Percentiles rank a stretch among this genome's conserved stretches.
phyloP scores from a whole-genome alignment of 495 filamentous ascomycete genomes.

The Hyphodiscus hymeniophilus region DNA sequence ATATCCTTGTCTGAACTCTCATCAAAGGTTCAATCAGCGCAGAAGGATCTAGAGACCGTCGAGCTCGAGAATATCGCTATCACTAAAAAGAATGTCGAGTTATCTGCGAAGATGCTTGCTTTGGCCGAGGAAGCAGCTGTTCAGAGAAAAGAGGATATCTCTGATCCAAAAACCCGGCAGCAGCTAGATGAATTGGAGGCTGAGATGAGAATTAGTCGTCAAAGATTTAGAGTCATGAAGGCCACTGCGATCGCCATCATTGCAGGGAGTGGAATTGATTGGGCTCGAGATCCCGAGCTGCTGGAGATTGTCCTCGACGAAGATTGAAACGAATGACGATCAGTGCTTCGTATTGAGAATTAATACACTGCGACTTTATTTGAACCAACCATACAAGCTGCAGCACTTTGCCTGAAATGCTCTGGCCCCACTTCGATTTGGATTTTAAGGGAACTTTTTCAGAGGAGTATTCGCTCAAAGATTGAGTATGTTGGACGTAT shows the following conservation, averaged over 20 bases:
- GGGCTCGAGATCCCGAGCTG: slow-evolving; percentile 63
- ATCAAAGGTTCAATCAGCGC: slow-evolving; percentile 36
- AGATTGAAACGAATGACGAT: slow-evolving; percentile 39
- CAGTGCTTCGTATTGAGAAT: too few relatives aligned
- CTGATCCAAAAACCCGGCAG: slow-evolving; percentile 39
- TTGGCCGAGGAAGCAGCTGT: slow-evolving; percentile 50
- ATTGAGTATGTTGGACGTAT: too few relatives aligned
- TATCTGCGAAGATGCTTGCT: slow-evolving; percentile 50
- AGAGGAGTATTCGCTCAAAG: too few relatives aligned
- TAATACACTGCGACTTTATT: too few relatives aligned
- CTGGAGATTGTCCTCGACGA: slow-evolving; percentile 68
- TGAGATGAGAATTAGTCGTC: slow-evolving; percentile 46
- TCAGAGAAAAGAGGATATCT: slow-evolving; percentile 39
- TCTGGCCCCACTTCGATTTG: too few relatives aligned
- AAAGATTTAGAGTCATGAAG: slow-evolving; percentile 66
- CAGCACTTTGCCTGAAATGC: too few relatives aligned
- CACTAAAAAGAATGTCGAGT: slow-evolving; percentile 50
- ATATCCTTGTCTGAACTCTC: slow-evolving; percentile 50
- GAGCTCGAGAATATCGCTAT: slow-evolving; percentile 48
- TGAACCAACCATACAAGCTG: too few relatives aligned
- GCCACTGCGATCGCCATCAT: slow-evolving; percentile 64
- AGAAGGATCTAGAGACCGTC: slow-evolving; percentile 39
- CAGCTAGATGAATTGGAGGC: slow-evolving; percentile 48
- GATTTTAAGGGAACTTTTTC: too few relatives aligned
- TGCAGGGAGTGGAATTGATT: slow-evolving; percentile 77